These are phyloP conservation scores for Emmonsiellopsis sp. DNA, from an alignment of 2,329 filamentous ascomycete species.

Conservation along the genomic window DNA sequence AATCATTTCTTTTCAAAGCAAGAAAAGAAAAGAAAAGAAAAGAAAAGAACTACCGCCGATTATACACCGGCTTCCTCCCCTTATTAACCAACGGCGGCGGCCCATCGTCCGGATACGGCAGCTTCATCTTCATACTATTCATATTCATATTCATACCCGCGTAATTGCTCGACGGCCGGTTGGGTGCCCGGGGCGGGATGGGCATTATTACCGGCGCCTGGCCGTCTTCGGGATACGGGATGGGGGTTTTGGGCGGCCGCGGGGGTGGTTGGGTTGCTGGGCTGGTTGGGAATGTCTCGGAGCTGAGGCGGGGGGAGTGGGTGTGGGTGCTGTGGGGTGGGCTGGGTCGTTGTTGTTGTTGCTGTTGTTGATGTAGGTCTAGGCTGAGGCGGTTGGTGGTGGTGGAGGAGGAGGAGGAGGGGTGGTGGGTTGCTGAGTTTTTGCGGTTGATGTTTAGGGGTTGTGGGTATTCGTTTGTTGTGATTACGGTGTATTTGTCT, in stretches of 20 bases:
- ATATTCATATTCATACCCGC: slow-evolving; percentile 4
- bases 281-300: slow-evolving; percentile 25
- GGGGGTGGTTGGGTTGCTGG: slow-evolving; percentile 48
- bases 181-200: slow-evolving; percentile 26
- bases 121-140: slow-evolving; percentile 19
- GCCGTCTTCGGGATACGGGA: slow-evolving; percentile 42
- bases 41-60: slow-evolving; percentile 33
- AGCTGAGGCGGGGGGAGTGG: slow-evolving; percentile 25
- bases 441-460: slow-evolving; percentile 22
- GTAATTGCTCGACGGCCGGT: slow-evolving; percentile 8
- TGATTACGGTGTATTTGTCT: slow-evolving; percentile 60
- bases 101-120: slow-evolving; percentile 76
- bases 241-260: slow-evolving; percentile 66
- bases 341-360: slow-evolving; percentile 4
- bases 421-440: slow-evolving; percentile 16
- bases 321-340: slow-evolving; percentile 21
- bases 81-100: slow-evolving; percentile 78
- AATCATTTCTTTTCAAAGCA: not conserved
- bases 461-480: slow-evolving; percentile 49
- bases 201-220: slow-evolving; percentile 25
- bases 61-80: slow-evolving; percentile 72
- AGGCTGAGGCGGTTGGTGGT: slow-evolving; percentile 30
- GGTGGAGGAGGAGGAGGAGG: slow-evolving; percentile 8
- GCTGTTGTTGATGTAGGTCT: slow-evolving; percentile 13
- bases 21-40: not conserved